phyloP scores from a whole-genome alignment of 2,329 filamentous ascomycete species.

The Fusarium xyrophilum region DNA sequence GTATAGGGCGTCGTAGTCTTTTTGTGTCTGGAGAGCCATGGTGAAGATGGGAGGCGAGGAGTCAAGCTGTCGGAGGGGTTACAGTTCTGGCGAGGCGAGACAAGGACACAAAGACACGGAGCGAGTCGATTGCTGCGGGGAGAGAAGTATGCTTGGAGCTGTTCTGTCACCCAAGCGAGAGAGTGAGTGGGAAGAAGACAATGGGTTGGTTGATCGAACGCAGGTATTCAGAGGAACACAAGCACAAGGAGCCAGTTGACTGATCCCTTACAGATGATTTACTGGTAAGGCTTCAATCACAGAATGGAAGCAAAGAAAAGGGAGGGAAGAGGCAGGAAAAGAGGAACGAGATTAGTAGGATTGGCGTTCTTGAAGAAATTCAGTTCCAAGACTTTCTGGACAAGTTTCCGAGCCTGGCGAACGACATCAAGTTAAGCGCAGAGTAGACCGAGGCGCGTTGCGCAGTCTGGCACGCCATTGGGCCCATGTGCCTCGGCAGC shows the following conservation, averaged over 20 bases:
- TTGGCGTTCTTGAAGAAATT: slow-evolving; percentile 34
- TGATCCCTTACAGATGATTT: slow-evolving; percentile 6
- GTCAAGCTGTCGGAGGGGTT: slow-evolving; percentile 10
- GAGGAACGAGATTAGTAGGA: slow-evolving; percentile 18
- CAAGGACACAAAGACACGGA: slow-evolving; percentile 9
- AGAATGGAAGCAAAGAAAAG: slow-evolving; percentile 5
- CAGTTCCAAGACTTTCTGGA: background rate
- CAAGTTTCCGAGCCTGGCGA: slow-evolving; percentile 5
- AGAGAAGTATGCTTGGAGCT: slow-evolving; percentile 10
- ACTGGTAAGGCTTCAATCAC: background rate
- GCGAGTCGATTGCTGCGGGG: slow-evolving; percentile 10
- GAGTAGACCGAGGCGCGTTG: slow-evolving; percentile 36
- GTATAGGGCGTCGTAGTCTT: slow-evolving; percentile 51
- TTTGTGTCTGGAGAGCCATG: slow-evolving; percentile 45
- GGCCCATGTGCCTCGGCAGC: slow-evolving; percentile 42
- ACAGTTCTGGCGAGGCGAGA: slow-evolving; percentile 19
- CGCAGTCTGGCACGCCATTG: slow-evolving; percentile 7
- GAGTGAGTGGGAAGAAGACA: background rate
- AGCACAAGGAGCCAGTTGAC: background rate
- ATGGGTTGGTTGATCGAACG: slow-evolving; percentile 4
- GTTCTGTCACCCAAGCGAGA: slow-evolving; percentile 9
- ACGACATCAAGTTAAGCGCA: slow-evolving; percentile 23
- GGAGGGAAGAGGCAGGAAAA: background rate
- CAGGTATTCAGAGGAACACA: slow-evolving; percentile 24
- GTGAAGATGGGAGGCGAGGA: slow-evolving; percentile 16